phyloP scores from a whole-genome alignment of 2,329 filamentous ascomycete genomes.

The Hymenoscyphus salicellus region DNA sequence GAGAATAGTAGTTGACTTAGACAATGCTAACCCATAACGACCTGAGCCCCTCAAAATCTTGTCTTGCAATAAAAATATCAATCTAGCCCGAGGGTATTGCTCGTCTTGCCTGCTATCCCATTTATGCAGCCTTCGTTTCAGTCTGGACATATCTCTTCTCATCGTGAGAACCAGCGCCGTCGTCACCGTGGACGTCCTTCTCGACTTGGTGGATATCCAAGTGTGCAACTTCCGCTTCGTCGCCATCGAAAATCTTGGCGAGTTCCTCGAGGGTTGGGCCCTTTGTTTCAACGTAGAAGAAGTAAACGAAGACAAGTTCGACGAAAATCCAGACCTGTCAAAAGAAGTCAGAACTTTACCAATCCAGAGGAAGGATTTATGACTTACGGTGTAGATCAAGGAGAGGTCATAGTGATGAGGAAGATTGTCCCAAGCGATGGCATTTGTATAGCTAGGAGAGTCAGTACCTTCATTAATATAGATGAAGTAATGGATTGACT shows the following conservation, averaged over 20 bases:
- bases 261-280: slow-evolving; percentile 69
- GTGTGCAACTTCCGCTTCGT: slow-evolving; percentile 51
- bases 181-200: slow-evolving; percentile 43
- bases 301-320: slow-evolving; percentile 61
- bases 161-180: slow-evolving; percentile 13
- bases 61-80: background rate
- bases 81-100: background rate
- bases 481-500: slow-evolving; percentile 32
- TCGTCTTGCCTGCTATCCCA: background rate
- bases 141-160: slow-evolving; percentile 16
- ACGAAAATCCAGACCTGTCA: slow-evolving; percentile 53
- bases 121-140: slow-evolving; percentile 10
- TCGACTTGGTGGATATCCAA: slow-evolving; percentile 55
- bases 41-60: background rate
- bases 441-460: slow-evolving; percentile 57
- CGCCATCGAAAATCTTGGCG: slow-evolving; percentile 67
- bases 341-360: slow-evolving; percentile 15
- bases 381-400: slow-evolving; percentile 58
- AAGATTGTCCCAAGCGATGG: slow-evolving; percentile 58
- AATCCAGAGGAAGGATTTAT: background rate
- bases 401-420: slow-evolving; percentile 63
- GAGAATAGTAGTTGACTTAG: background rate
- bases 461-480: background rate
- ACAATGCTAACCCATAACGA: background rate
- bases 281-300: slow-evolving; percentile 68